phyloP scores from a whole-genome alignment of 805 yeast species.

The Sugiyamaella qingdaonensis region DNA sequence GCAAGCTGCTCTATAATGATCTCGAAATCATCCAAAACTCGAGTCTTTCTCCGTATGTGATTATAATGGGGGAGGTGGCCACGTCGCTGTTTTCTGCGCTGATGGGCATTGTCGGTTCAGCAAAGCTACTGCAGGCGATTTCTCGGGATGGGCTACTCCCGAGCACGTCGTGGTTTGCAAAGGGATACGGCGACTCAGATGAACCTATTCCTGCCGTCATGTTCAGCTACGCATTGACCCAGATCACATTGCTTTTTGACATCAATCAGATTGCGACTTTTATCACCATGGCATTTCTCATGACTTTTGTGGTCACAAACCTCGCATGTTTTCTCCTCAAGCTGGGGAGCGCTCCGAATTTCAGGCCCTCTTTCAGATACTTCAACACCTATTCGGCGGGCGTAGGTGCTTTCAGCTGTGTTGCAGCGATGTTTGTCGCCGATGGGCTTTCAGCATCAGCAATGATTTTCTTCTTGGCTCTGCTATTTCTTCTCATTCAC shows the following conservation, averaged over 20 bases:
- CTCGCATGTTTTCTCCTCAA: conserved; percentile 86
- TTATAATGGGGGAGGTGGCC: conserved; percentile 84
- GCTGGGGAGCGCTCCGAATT: conserved; percentile 95
- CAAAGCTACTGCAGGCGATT: conserved; percentile 84
- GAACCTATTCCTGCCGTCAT: conserved; percentile 60
- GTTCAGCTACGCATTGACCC: conserved; percentile 79
- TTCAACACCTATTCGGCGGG: conserved; percentile 81
- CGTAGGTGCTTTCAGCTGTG: conserved; percentile 63
- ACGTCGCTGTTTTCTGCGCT: conserved; percentile 89
- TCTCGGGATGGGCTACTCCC: conserved; percentile 88
- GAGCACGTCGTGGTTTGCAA: conserved; percentile 58
- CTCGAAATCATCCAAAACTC: conserved; percentile 83
- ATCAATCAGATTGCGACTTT: conserved; percentile 91
- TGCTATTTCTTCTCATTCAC: conserved; percentile 75
- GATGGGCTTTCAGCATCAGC: conserved; percentile 86
- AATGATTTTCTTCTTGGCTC: conserved; percentile 59
- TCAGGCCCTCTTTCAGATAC: conserved; percentile 89
- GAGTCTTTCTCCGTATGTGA: conserved; percentile 60
- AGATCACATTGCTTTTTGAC: conserved; percentile 80
- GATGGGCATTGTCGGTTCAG: conserved; percentile 95
- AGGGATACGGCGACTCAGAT: conserved; percentile 46
- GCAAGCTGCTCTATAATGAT: conserved; percentile 70
- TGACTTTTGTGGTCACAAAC: conserved; percentile 94
- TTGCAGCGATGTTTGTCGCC: conserved; percentile 87
- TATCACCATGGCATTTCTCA: conserved; percentile 93